These are phyloP conservation scores for Rubus idaeus DNA, from an alignment of 306 rosid species.

Conservation along the genomic window DNA sequence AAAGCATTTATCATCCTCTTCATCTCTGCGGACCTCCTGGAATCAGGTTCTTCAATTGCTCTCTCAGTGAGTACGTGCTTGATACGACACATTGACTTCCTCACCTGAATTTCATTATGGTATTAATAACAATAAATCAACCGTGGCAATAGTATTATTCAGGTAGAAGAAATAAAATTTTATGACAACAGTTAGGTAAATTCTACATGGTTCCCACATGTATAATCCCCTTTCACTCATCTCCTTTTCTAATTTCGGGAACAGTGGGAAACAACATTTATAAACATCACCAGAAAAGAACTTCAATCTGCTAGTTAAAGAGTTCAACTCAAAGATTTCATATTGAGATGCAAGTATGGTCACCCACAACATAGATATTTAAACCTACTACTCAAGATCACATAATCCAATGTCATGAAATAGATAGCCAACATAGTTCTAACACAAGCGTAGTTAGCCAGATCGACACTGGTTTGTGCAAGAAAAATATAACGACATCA, in stretches of 20 bases:
- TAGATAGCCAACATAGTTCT: not conserved
- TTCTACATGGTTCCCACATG: not conserved
- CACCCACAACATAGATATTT: not conserved
- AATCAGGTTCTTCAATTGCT: slow-evolving; percentile 90
- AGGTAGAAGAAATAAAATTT: not conserved
- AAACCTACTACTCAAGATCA: not conserved
- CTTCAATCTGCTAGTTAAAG: not conserved
- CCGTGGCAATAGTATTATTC: not conserved
- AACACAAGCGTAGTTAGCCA: not conserved
- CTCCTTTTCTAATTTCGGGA: not conserved
- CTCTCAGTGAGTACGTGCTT: slow-evolving; percentile 94
- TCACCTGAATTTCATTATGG: slow-evolving; percentile 52
- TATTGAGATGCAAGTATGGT: not conserved
- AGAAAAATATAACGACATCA: not conserved
- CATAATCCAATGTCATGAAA: not conserved
- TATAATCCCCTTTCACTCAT: too few species aligned
- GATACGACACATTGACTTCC: slow-evolving; percentile 97
- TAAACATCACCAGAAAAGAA: not conserved
- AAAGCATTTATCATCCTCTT: slow-evolving; percentile 84
- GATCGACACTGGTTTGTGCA: not conserved
- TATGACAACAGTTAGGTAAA: not conserved
- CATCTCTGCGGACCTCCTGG: slow-evolving; percentile 94
- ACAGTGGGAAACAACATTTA: not conserved
- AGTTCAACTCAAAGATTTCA: not conserved
- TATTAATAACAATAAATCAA: not conserved